Conservation (phyloP, 495 filamentous ascomycete genomes). For the Barbatosphaeria neglecta region DNA sequence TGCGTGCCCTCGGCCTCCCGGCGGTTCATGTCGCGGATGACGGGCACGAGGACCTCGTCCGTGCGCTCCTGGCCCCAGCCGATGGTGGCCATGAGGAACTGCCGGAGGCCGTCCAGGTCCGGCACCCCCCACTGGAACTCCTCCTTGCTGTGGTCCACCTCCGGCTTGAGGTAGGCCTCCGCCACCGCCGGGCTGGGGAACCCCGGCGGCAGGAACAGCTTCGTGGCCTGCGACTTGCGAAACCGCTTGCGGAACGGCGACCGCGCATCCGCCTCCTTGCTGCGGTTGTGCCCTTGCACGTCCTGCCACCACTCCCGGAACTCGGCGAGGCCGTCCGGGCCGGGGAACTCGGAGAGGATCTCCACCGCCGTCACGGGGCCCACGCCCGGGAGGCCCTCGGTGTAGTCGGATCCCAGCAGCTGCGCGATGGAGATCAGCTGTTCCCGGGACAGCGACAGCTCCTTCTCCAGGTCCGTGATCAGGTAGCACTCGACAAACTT, state of each 20-base stretch:
- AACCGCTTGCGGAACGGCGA: slow-evolving; percentile 75
- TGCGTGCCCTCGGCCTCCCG: slow-evolving; percentile 82
- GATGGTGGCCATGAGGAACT: slow-evolving; percentile 83
- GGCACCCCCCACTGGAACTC: slow-evolving; percentile 91
- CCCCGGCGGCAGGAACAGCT: slow-evolving; percentile 67
- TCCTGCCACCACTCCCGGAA: slow-evolving; percentile 83
- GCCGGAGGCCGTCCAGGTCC: slow-evolving; percentile 74
- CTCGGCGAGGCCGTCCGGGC: slow-evolving; percentile 36
- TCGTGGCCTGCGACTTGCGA: slow-evolving; percentile 55
- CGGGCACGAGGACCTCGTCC: slow-evolving; percentile 88
- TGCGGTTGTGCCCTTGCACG: slow-evolving; percentile 47
- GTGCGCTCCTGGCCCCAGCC: slow-evolving; percentile 86
- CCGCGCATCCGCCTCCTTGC: slow-evolving; percentile 39
- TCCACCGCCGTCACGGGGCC: slow-evolving; percentile 91
- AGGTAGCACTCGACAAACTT: slow-evolving; percentile 98
- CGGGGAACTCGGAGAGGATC: slow-evolving; percentile 78
- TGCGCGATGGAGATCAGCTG: slow-evolving; percentile 84
- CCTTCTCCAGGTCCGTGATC: slow-evolving; percentile 72
- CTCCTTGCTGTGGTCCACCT: slow-evolving; percentile 68
- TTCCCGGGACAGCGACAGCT: slow-evolving; percentile 68
- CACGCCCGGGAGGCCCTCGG: slow-evolving; percentile 77
- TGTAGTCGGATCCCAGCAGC: slow-evolving; percentile 86
- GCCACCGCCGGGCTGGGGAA: slow-evolving; percentile 65
- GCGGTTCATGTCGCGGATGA: slow-evolving; percentile 87
- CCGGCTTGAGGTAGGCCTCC: slow-evolving; percentile 72